phyloP scores from a whole-genome alignment of 208 protist genomes.

The Trichomonas vaginalis region DNA sequence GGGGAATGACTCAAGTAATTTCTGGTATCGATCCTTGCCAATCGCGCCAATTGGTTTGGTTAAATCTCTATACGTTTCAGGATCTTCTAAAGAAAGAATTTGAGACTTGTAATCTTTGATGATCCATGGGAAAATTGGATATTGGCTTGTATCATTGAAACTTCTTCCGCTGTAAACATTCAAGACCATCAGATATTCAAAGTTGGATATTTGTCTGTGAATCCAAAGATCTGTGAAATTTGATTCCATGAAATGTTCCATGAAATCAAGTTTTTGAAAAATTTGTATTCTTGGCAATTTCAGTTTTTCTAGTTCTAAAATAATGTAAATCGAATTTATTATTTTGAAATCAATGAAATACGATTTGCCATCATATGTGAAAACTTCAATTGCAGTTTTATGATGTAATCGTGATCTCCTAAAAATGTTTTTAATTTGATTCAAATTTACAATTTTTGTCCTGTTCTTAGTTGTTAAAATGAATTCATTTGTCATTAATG shows the following conservation, averaged over 20 bases:
- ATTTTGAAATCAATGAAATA: background rate
- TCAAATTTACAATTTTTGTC: too few species aligned
- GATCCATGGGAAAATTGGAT: too few species aligned
- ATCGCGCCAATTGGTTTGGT: background rate
- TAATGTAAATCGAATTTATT: background rate
- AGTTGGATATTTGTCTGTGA: background rate
- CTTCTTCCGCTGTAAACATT: background rate
- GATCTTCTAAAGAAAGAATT: background rate
- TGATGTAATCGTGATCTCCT: too few species aligned
- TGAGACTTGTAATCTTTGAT: background rate
- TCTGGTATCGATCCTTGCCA: background rate
- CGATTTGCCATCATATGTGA: background rate
- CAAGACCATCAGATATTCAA: background rate
- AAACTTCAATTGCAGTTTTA: background rate
- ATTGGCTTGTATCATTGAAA: background rate
- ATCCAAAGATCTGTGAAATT: background rate
- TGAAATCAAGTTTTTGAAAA: background rate
- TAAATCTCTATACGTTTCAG: background rate
- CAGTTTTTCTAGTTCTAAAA: background rate
- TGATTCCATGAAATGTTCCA: too few species aligned
- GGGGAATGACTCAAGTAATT: background rate
- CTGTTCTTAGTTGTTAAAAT: too few species aligned
- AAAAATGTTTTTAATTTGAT: too few species aligned
- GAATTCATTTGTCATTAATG: too few species aligned
- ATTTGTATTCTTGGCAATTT: background rate